Evolutionary conservation across 2,329 filamentous ascomycete genomes (phyloP), one percentile per base, ranked within the genome.

Genomic region (Stemphylium beticola): DNA sequence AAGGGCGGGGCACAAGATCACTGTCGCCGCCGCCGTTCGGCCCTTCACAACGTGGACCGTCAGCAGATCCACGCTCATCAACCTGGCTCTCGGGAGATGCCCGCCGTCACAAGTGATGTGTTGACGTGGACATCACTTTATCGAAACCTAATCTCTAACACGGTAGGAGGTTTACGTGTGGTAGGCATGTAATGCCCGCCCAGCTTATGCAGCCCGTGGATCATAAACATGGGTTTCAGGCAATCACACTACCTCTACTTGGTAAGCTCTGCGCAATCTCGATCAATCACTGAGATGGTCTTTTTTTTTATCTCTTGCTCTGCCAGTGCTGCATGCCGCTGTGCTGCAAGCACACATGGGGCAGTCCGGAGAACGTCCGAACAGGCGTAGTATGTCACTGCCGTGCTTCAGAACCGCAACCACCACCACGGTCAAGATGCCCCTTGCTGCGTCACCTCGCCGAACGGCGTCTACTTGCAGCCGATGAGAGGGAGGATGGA

Each of bases 131-230:
- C 50, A 53, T 17, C 50, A 53, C 40, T 45, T 37, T 55, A 55
- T 55, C 47, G 34, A 55, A 51, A 51, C 40, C 52, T 46, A 43
- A 53, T 53, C 53, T 48, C 42, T 38, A 42, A 38, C 48, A 42
- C 31, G 36, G 32, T 15, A 39, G 33, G 22, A 17, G 15, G 20
- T 42, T 41, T 52, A 53, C 48, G 37, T 33, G 36, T 37, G 47
- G 22, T 40, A 47, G 36, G 42, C 31, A 43, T 38, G 43, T 49
- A 51, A 45, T 41, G 32, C 40, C 40, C 15, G 33, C 48, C 48
- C 51, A 48, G 53, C 50, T 50, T 42, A 56, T 61, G 48, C 58
- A 48, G 43, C 49, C 39, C n/a, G 40, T 49, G 47, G 48, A 56
- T 50, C 46, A 58, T 44, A 22, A 40, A 40, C 47, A 55, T 48